These are phyloP conservation scores for Brassica cretica DNA, from an alignment of 345 rosid species.

Conservation along the genomic window DNA sequence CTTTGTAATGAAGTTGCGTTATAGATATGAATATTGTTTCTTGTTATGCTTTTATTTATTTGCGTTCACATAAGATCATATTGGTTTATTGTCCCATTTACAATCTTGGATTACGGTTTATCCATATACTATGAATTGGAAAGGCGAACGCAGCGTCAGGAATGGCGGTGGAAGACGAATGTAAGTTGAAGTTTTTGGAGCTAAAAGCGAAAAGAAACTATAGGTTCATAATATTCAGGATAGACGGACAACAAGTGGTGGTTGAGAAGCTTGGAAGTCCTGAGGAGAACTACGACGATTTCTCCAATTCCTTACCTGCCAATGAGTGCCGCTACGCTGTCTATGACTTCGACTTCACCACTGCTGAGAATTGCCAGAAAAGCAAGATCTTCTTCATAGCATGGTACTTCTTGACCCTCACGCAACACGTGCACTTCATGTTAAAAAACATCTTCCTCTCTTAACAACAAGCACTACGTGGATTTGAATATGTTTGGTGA, in stretches of 20 bases:
- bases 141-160: constrained; percentile 51
- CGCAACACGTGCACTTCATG: constrained; percentile 6
- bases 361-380: constrained; percentile 88
- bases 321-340: not conserved
- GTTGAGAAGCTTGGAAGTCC: not conserved
- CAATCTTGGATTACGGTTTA: not conserved
- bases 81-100: not conserved
- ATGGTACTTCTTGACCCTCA: constrained; percentile 46
- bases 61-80: not conserved
- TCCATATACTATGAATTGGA: not conserved
- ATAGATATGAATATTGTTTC: not conserved
- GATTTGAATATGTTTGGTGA: not conserved
- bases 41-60: not conserved
- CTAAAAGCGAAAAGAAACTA: not conserved
- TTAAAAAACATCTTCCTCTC: not conserved
- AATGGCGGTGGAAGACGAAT: constrained; percentile 3
- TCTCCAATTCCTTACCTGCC: not conserved
- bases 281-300: not conserved
- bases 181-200: constrained; percentile 1
- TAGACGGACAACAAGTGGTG: constrained; percentile 1
- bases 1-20: not conserved
- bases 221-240: constrained; percentile 2
- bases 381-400: constrained; percentile 98
- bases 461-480: not conserved
- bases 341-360: constrained; percentile 38